Evolutionary conservation across 768 basidiomycete species (phyloP).

Genomic region (Daedaleopsis nitida): DNA sequence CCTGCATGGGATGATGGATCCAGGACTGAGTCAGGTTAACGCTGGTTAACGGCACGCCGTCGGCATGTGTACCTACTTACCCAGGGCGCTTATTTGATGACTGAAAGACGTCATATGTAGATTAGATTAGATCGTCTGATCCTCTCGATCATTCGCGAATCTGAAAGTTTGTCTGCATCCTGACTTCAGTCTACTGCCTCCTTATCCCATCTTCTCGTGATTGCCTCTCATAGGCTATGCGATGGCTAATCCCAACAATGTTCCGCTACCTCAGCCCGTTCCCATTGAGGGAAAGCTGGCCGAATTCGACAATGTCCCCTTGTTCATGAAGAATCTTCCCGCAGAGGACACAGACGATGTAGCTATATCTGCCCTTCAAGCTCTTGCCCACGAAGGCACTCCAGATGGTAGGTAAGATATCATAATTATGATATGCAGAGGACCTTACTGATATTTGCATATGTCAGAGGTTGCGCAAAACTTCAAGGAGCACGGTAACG

Average conservation of each 20-base stretch:
- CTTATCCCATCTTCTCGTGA: not conserved
- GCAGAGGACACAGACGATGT: constrained; percentile 62
- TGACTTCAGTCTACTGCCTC: not conserved
- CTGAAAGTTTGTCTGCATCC: not conserved
- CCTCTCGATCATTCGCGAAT: constrained; percentile 8
- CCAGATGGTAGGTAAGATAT: constrained; percentile 77
- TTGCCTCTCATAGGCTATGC: not conserved
- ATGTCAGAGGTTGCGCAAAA: constrained; percentile 82
- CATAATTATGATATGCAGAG: too few species aligned
- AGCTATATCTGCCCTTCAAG: constrained; percentile 81
- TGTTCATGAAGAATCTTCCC: constrained; percentile 93
- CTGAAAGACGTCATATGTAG: not conserved
- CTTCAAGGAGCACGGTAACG: constrained; percentile 96
- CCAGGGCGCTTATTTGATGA: not conserved
- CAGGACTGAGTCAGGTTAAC: too few species aligned
- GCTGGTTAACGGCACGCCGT: too few species aligned
- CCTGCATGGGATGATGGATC: too few species aligned
- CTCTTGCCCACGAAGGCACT: constrained; percentile 85
- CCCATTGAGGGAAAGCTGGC: constrained; percentile 40
- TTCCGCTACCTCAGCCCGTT: constrained; percentile 23
- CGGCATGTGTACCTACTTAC: too few species aligned
- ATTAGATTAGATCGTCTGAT: constrained; percentile 19
- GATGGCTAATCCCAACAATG: constrained; percentile 11
- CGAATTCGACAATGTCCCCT: constrained; percentile 66
- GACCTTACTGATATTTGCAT: not conserved